Conservation (phyloP, 1,284 basidiomycete species). For the Sphagnurus paluster region DNA sequence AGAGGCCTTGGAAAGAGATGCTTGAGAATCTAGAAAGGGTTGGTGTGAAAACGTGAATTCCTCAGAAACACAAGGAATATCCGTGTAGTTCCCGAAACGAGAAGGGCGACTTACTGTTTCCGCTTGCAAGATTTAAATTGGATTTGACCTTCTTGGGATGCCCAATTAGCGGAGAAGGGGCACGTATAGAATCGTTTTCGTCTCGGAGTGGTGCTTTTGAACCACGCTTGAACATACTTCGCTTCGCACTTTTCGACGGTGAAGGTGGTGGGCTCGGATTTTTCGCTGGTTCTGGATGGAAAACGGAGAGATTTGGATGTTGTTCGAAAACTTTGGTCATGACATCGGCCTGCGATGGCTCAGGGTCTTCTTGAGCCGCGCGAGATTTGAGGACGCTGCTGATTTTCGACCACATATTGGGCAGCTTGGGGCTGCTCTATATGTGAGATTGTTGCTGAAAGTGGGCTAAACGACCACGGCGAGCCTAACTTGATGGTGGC, state of each 20-base stretch:
- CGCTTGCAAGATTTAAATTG: conserved; percentile 37
- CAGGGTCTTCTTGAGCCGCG: conserved; percentile 38
- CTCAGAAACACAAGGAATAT: no score
- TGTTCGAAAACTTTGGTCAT: conserved; percentile 54
- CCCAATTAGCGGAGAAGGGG: conserved; percentile 38
- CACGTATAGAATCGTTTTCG: conserved; percentile 33
- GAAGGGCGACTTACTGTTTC: conserved; percentile 39
- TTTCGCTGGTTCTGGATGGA: conserved; percentile 43
- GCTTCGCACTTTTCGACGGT: conserved; percentile 38
- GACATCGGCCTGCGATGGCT: conserved; percentile 43
- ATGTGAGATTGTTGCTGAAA: not conserved
- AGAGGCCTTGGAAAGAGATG: conserved; percentile 39
- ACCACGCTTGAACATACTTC: conserved; percentile 43
- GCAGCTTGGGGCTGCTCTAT: not conserved
- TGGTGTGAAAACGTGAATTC: not conserved
- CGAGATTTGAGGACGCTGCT: conserved; percentile 53
- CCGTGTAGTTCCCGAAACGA: no score
- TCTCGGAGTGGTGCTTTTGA: conserved; percentile 35
- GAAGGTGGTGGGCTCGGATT: conserved; percentile 49
- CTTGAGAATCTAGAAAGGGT: conserved; percentile 41
- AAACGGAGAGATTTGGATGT: conserved; percentile 59
- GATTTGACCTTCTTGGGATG: conserved; percentile 59
- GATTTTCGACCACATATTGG: conserved; percentile 63
- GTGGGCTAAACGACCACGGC: not conserved
- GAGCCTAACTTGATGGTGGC: conserved; percentile 4